Evolutionary conservation across 345 rosid species (phyloP).

Genomic region (Arabidopsis thaliana): DNA sequence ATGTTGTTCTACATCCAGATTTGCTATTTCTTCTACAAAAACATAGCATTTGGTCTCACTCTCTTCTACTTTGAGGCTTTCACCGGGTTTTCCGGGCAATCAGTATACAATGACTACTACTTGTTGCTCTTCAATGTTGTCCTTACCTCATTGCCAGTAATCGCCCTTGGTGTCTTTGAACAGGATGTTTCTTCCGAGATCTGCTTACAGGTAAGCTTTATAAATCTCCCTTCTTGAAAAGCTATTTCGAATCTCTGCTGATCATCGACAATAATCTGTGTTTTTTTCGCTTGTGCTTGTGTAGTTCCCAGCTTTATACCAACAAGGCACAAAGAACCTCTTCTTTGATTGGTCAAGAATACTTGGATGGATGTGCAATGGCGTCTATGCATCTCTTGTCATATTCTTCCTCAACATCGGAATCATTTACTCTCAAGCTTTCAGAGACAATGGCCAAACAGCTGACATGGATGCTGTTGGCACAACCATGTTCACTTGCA

Average conservation of each 20-base stretch:
- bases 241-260: slow-evolving; percentile 6
- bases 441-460: slow-evolving; percentile 74
- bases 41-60: slow-evolving; percentile 95
- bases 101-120: slow-evolving; percentile 92
- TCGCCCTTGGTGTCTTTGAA: slow-evolving; percentile 95
- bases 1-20: slow-evolving; percentile 57
- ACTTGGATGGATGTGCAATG: slow-evolving; percentile 95
- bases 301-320: slow-evolving; percentile 96
- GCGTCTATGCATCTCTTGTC: slow-evolving; percentile 70
- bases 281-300: slow-evolving; percentile 30
- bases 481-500: slow-evolving; percentile 93
- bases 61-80: slow-evolving; percentile 96
- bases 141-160: slow-evolving; percentile 90
- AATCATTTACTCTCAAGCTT: slow-evolving; percentile 74
- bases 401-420: slow-evolving; percentile 77
- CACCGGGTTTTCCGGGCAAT: slow-evolving; percentile 90
- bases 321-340: slow-evolving; percentile 89
- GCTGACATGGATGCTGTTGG: slow-evolving; percentile 90
- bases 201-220: slow-evolving; percentile 85
- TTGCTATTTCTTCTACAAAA: slow-evolving; percentile 99
- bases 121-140: slow-evolving; percentile 86
- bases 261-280: background rate
- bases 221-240: background rate
- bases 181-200: slow-evolving; percentile 93
- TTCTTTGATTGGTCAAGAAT: slow-evolving; percentile 92